Conservation (phyloP, 1,139 yeast genomes). For the Scheffersomyces segobiensis region DNA sequence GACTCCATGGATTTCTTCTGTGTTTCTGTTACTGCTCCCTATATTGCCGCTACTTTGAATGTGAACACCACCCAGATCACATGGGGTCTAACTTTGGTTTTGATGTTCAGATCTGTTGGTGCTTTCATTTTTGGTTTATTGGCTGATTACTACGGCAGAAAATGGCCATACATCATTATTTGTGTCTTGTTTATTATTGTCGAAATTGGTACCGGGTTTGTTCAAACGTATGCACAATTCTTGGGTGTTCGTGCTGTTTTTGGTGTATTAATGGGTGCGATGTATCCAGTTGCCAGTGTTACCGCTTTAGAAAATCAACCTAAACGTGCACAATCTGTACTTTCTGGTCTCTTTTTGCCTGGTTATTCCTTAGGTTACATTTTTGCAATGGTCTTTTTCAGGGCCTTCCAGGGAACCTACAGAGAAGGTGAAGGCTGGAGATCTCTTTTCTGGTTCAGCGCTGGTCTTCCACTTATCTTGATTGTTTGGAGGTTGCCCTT, state of each 20-base stretch:
- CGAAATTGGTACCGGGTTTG: conserved; percentile 75
- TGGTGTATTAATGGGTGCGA: conserved; percentile 72
- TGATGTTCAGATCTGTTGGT: conserved; percentile 80
- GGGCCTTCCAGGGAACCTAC: conserved; percentile 55
- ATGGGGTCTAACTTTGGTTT: conserved; percentile 80
- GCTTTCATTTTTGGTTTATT: conserved; percentile 68
- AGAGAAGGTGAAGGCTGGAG: conserved; percentile 61
- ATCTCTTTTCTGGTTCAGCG: conserved; percentile 76
- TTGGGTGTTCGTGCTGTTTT: conserved; percentile 69
- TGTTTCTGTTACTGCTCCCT: conserved; percentile 60
- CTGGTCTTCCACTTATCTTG: conserved; percentile 65
- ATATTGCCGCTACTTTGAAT: conserved; percentile 54
- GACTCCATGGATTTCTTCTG: conserved; percentile 80
- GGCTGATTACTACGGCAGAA: conserved; percentile 71
- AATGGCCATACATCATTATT: conserved; percentile 64
- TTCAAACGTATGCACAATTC: conserved; percentile 61
- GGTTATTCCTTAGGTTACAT: conserved; percentile 75
- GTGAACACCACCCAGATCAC: conserved; percentile 56
- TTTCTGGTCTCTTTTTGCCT: conserved; percentile 69
- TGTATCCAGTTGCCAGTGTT: conserved; percentile 67
- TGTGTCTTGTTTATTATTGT: conserved; percentile 53
- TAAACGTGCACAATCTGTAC: conserved; percentile 57
- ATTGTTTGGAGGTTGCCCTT: conserved; percentile 53
- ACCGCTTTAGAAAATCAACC: conserved; percentile 72
- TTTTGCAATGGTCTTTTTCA: conserved; percentile 61